Evolutionary conservation across 1,284 basidiomycete genomes (phyloP), one percentile per base, ranked within the genome.

Genomic region (Cerioporus squamosus): DNA sequence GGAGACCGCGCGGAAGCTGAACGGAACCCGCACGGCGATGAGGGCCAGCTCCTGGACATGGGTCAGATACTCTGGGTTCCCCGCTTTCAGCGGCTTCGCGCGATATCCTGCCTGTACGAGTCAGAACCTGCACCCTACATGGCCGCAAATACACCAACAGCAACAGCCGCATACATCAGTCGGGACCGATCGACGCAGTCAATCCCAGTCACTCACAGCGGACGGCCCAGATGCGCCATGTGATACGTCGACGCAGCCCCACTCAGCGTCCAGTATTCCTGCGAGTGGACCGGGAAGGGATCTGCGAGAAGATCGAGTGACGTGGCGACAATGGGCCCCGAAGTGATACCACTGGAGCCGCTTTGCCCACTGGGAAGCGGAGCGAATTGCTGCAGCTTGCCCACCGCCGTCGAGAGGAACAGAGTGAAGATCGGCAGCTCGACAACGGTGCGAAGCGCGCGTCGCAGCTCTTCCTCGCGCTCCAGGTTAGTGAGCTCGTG

Each of bases 1-100:
- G 2, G 44, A 61, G 1, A 55, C 58, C 8, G 26, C 70, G 60
- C 60, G 57, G 57, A 75, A 74, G 18, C 72, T 65, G 48, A 75
- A 50, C 0, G 69, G 66, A 5, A 74, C 49, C 18, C 72, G 67
- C 20, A 62, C 59, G 31, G 70, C 62, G 8, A 76, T 51, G 53
- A 70, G 72, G n/a, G 71, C 73, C 33, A 72, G 52, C 26, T 52
- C 53, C 22, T 44, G 44, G 42, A 17, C 20, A 26, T 29, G 26
- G 26, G 6, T 29, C 26, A 29, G 26, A 9, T n/a, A n/a, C n/a
- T 29, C 26, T 29, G 26, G 5, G 6, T 29, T 29, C 26, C 26
- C 26, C 6, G 26, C 26, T 29, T 5, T 9, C 26, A 29, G 26
- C 26, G 6, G 48, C 39, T n/a, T 24, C 38, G 17, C 7, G 33